These are phyloP conservation scores for Cercospora sp. DNA, from an alignment of 2,329 filamentous ascomycete species.

Conservation along the genomic window DNA sequence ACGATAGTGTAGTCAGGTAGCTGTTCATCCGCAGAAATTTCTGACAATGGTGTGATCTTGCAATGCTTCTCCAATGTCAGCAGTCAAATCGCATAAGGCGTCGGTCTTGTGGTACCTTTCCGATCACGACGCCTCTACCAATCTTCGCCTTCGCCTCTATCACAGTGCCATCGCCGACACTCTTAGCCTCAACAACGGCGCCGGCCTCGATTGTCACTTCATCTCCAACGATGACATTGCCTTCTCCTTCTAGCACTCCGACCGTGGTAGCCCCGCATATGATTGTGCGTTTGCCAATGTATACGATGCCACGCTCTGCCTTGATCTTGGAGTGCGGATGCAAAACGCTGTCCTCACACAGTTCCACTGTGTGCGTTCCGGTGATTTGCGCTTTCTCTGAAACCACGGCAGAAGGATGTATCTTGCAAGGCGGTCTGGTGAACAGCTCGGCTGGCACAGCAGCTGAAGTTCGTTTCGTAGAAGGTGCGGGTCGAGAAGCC, in stretches of 20 bases:
- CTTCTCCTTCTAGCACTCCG: conserved; percentile 32
- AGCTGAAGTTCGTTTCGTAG: conserved; percentile 13
- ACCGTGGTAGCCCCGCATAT: conserved; percentile 65
- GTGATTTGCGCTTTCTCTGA: conserved; percentile 52
- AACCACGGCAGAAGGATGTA: conserved; percentile 51
- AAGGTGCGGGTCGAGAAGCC: conserved; percentile 20
- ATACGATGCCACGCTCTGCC: conserved; percentile 45
- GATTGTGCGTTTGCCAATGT: conserved; percentile 60
- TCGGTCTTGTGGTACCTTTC: conserved; percentile 41
- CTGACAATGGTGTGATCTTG: conserved; percentile 44
- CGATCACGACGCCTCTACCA: conserved; percentile 45
- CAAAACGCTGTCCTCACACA: conserved; percentile 76
- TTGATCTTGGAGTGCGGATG: conserved; percentile 71
- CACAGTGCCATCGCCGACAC: conserved; percentile 34
- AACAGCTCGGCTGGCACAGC: conserved; percentile 14
- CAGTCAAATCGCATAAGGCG: background rate
- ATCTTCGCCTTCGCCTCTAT: conserved; percentile 37
- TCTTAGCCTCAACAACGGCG: conserved; percentile 42
- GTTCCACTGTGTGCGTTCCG: conserved; percentile 76
- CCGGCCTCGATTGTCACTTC: conserved; percentile 48
- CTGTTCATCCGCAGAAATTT: conserved; percentile 40
- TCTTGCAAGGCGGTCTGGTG: conserved; percentile 40
- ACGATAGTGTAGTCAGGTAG: conserved; percentile 50
- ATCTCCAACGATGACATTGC: conserved; percentile 42
- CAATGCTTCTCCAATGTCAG: conserved; percentile 41